phyloP scores from a whole-genome alignment of 2,329 filamentous ascomycete genomes.

The Gnomoniopsis smithogilvyi region DNA sequence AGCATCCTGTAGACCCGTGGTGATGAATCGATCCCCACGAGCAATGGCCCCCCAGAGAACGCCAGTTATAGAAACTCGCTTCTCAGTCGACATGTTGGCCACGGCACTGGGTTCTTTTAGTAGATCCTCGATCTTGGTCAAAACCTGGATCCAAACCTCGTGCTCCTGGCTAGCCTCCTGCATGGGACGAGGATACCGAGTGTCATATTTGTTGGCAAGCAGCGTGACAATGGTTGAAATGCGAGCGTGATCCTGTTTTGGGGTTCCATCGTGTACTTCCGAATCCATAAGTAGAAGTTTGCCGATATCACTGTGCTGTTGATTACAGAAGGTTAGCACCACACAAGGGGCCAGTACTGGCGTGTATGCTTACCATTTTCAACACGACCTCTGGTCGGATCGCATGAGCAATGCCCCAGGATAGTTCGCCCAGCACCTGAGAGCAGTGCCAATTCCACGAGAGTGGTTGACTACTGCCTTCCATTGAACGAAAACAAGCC shows the following conservation, averaged over 20 bases:
- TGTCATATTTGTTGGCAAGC: constrained; percentile 16
- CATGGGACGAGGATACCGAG: background rate
- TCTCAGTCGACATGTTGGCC: constrained; percentile 1
- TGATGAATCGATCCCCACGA: constrained; percentile 10
- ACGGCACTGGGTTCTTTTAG: constrained; percentile 1
- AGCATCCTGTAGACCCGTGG: constrained; percentile 3
- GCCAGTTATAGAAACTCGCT: constrained; percentile 3
- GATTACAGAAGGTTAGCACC: background rate
- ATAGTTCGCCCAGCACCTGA: constrained; percentile 2
- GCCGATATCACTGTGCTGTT: background rate
- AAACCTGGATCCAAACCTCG: background rate
- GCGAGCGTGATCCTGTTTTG: background rate
- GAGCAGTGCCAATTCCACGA: constrained; percentile 2
- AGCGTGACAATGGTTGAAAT: constrained; percentile 7
- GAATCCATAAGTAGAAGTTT: background rate
- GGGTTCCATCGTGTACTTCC: background rate
- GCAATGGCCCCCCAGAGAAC: constrained; percentile 13
- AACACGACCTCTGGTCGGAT: constrained; percentile 1
- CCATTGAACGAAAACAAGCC: constrained; percentile 7
- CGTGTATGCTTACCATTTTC: constrained; percentile 5
- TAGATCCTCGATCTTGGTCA: constrained; percentile 4
- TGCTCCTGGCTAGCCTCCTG: background rate
- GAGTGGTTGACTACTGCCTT: background rate
- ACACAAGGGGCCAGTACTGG: background rate
- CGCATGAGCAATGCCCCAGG: constrained; percentile 8